Evolutionary conservation across 148 eudicot genomes (phyloP).

Genomic region (Fagopyrum tataricum): DNA sequence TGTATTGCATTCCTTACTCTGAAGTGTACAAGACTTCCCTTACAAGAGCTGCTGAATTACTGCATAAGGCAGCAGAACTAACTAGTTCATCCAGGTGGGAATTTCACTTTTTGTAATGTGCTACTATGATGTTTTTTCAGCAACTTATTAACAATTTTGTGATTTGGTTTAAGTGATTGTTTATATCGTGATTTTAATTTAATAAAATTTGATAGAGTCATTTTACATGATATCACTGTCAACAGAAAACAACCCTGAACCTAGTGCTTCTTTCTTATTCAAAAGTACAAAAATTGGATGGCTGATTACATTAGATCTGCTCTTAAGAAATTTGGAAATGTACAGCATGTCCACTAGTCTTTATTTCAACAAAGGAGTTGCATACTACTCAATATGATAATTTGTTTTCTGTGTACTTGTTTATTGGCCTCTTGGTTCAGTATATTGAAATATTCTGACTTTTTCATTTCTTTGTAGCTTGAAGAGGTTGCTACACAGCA

Average conservation of each 20-base stretch:
- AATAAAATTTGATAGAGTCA: background rate
- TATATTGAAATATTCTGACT: conserved; percentile 18
- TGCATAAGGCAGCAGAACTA: conserved; percentile 73
- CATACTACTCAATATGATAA: background rate
- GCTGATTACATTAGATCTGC: conserved; percentile 4
- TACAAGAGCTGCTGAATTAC: conserved; percentile 56
- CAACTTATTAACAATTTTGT: background rate
- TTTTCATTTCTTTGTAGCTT: conserved; percentile 42
- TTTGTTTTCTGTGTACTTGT: background rate
- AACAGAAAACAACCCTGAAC: background rate
- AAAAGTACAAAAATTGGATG: background rate
- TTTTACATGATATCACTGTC: background rate
- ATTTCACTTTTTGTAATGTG: background rate
- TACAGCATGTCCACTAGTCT: background rate
- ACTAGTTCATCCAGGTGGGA: conserved; percentile 63
- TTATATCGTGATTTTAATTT: background rate
- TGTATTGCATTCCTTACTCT: conserved; percentile 65
- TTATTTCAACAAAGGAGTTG: background rate
- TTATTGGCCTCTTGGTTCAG: background rate
- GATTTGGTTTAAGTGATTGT: background rate
- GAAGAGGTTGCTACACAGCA: conserved; percentile 74
- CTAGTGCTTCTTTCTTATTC: background rate
- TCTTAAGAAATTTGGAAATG: background rate
- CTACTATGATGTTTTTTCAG: background rate
- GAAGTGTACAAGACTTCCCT: conserved; percentile 57